These are phyloP conservation scores for Alternaria conjuncta DNA, from an alignment of 2,329 filamentous ascomycete species.

Conservation along the genomic window DNA sequence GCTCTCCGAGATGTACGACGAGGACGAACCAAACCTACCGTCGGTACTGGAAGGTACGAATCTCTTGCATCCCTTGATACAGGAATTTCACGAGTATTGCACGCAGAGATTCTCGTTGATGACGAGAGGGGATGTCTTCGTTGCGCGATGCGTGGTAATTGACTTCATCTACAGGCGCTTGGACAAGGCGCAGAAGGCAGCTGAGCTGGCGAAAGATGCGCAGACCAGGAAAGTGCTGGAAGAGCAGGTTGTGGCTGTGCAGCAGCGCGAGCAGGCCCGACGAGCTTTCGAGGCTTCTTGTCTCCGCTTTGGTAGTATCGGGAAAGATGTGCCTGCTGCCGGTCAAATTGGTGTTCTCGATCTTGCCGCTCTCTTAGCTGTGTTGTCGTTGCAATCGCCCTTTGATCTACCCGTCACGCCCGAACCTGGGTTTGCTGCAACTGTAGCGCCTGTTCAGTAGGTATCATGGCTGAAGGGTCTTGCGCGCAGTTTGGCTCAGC, in stretches of 20 bases:
- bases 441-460: background rate
- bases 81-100: background rate
- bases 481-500: background rate
- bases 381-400: background rate
- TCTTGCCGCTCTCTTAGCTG: background rate
- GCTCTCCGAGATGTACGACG: background rate
- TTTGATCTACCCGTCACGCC: background rate
- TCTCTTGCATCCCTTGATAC: background rate
- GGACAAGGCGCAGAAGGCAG: background rate
- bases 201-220: background rate
- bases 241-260: background rate
- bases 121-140: background rate
- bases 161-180: background rate
- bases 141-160: background rate
- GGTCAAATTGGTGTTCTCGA: background rate
- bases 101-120: background rate
- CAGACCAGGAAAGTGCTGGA: background rate
- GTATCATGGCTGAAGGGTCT: background rate
- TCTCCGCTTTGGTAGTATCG: background rate
- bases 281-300: background rate
- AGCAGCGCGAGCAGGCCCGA: background rate
- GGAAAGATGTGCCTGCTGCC: fast-evolving
- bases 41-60: background rate
- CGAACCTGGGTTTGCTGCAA: background rate
- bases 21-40: background rate